Base-by-base conservation (phyloP, 2,329 filamentous ascomycete genomes). In the Fusarium tuaranense region DNA sequence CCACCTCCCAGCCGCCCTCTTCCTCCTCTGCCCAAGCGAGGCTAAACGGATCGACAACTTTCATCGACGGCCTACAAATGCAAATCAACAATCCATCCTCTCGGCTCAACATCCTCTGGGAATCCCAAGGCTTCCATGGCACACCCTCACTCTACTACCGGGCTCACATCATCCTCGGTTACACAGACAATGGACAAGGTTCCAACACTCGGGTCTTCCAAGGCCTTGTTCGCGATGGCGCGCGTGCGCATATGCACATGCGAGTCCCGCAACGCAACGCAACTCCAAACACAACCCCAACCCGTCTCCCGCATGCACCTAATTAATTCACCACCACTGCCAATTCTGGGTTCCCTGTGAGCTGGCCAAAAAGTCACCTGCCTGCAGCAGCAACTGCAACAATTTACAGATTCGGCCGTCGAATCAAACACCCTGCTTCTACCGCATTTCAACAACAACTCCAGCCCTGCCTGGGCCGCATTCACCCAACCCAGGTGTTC, bases 1-100 rank as follows among this genome's bases (percentile, higher is more conserved):
- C 90, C 90, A 70, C 90, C 90, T 79, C 90, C 90, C 73, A 90
- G 87, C 83, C 86, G 90, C 65, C 90, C 90, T 83, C 88, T 92
- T 64, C 90, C 90, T 82, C 88, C 90, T 83, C 88, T 92, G 72
- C 90, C 90, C 81, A 92, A 91, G 85, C 86, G 88, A 79, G 86
- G 84, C 77, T 90, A 90, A 78, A 69, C 59, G 57, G 58, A 67
- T 74, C 66, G 57, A 65, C 69, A 59, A 59, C 39, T 58, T 63
- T 63, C n/a, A 41, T 72, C 48, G 60, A 71, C 63, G 38, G 36
- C 59, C 63, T 63, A 53, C 68, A 64, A 30, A 36, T 27, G 61
- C 59, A 53, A 36, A 36, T 57, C 46, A 62, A 30, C 48, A 48
- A 51, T 65, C 66, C 64, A 32, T 57, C 55, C 60, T 53, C 27